A percentile compares a stretch with the other conserved stretches of the same genome.
Conservation (phyloP, 2,329 filamentous ascomycete species). For the Simplicillium sp. region DNA sequence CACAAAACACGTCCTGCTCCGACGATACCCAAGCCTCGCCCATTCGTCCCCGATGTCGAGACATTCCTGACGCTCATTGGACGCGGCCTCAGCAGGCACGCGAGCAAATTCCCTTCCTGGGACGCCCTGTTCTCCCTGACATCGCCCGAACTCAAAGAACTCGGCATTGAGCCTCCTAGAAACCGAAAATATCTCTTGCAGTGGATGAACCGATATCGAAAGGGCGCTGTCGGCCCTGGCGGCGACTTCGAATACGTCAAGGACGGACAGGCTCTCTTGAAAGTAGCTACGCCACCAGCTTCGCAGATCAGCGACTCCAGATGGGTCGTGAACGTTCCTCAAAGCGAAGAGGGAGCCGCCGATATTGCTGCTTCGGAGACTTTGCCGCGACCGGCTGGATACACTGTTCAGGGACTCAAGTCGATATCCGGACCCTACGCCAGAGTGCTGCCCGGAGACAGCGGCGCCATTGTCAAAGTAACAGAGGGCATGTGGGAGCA, state of each 20-base stretch:
- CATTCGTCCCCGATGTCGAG: slow-evolving; percentile 73
- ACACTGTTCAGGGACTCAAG: slow-evolving; percentile 58
- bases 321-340: slow-evolving; percentile 45
- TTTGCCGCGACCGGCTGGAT: slow-evolving; percentile 27
- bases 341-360: slow-evolving; percentile 27
- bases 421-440: slow-evolving; percentile 70
- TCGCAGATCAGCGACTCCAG: slow-evolving; percentile 33
- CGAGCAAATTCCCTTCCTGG: slow-evolving; percentile 83
- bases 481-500: slow-evolving; percentile 93
- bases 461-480: slow-evolving; percentile 56
- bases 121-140: slow-evolving; percentile 77
- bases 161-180: slow-evolving; percentile 80
- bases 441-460: slow-evolving; percentile 54
- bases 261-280: slow-evolving; percentile 42
- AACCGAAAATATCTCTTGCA: slow-evolving; percentile 74
- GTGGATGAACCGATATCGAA: slow-evolving; percentile 79
- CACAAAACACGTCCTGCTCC: slow-evolving; percentile 29
- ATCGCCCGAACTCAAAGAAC: slow-evolving; percentile 66
- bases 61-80: slow-evolving; percentile 91
- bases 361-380: slow-evolving; percentile 1
- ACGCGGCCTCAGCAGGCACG: slow-evolving; percentile 72
- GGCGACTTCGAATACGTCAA: slow-evolving; percentile 70
- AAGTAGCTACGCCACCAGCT: slow-evolving; percentile 31
- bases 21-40: slow-evolving; percentile 59
- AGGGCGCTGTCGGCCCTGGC: slow-evolving; percentile 68